These are phyloP conservation scores for Hypoxylon fragiforme DNA, from an alignment of 495 filamentous ascomycete species.

Conservation along the genomic window DNA sequence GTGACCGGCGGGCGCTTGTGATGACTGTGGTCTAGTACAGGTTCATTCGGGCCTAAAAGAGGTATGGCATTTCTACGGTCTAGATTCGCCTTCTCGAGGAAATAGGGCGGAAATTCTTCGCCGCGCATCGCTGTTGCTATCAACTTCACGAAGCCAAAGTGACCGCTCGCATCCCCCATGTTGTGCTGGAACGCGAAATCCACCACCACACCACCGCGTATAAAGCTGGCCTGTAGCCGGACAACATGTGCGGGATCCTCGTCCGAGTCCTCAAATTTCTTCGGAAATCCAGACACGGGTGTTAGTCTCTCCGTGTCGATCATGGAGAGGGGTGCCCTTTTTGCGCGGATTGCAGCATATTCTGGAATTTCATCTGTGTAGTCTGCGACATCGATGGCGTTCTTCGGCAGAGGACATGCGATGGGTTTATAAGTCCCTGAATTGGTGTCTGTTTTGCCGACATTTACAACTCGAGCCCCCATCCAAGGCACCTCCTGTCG, in stretches of 20 bases:
- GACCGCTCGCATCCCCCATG: slow-evolving; percentile 44
- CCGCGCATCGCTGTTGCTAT: slow-evolving; percentile 39
- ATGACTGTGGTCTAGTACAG: slow-evolving; percentile 40
- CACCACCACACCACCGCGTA: slow-evolving; percentile 36
- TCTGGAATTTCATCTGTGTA: slow-evolving; percentile 22
- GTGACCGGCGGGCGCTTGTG: slow-evolving; percentile 11
- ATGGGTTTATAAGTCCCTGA: slow-evolving; percentile 40
- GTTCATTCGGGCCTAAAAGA: slow-evolving; percentile 36
- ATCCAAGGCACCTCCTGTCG: slow-evolving; percentile 40
- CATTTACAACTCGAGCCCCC: slow-evolving; percentile 37
- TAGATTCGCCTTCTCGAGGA: slow-evolving; percentile 39
- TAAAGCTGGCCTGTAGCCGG: slow-evolving; percentile 40
- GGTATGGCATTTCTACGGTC: slow-evolving; percentile 41
- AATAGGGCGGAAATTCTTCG: slow-evolving; percentile 16
- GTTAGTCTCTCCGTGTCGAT: slow-evolving; percentile 36
- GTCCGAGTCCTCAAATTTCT: slow-evolving; percentile 29
- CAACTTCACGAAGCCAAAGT: slow-evolving; percentile 41
- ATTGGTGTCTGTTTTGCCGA: slow-evolving; percentile 13
- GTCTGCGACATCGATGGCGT: slow-evolving; percentile 36
- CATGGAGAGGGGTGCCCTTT: slow-evolving; percentile 36
- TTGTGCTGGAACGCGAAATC: slow-evolving; percentile 46
- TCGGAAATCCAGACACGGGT: slow-evolving; percentile 35
- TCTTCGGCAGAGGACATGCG: slow-evolving; percentile 5
- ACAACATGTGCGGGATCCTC: slow-evolving; percentile 40
- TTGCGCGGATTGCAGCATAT: slow-evolving; percentile 30